Conservation (phyloP, 1,284 basidiomycete species). For the Naganishia cerealis region DNA sequence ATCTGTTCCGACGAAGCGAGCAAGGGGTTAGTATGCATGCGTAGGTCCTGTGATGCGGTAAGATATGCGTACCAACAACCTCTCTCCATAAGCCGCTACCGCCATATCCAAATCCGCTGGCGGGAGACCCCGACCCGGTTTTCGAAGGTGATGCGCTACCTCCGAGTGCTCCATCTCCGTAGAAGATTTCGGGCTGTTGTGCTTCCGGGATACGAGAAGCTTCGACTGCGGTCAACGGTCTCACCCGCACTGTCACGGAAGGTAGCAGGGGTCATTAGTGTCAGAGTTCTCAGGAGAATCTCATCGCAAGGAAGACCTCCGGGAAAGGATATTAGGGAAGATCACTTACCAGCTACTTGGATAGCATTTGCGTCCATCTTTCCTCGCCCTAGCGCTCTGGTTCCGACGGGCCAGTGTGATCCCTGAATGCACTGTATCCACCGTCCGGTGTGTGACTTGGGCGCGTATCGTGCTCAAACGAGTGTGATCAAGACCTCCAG, state of each 20-base stretch:
- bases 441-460: not conserved
- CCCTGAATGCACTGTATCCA: not conserved
- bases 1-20: conserved; percentile 41
- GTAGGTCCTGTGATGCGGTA: not conserved
- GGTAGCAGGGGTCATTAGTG: not conserved
- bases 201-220: conserved; percentile 70
- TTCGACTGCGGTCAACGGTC: conserved; percentile 82
- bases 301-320: not conserved
- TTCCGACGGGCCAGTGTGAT: not conserved
- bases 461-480: not conserved
- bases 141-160: conserved; percentile 45
- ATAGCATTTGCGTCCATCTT: conserved; percentile 49
- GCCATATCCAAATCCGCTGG: conserved; percentile 20
- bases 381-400: not conserved
- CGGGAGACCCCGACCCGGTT: conserved; percentile 32
- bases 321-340: not conserved
- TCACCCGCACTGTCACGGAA: conserved; percentile 70
- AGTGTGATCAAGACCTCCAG: not conserved
- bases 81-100: conserved; percentile 44
- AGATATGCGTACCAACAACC: conserved; percentile 49
- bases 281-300: not conserved
- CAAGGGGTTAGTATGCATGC: not conserved
- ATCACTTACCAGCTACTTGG: conserved; percentile 44
- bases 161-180: conserved; percentile 77
- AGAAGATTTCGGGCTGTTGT: conserved; percentile 62